These are phyloP conservation scores for Wilcoxina mikolae DNA, from an alignment of 495 filamentous ascomycete species.

Conservation along the genomic window DNA sequence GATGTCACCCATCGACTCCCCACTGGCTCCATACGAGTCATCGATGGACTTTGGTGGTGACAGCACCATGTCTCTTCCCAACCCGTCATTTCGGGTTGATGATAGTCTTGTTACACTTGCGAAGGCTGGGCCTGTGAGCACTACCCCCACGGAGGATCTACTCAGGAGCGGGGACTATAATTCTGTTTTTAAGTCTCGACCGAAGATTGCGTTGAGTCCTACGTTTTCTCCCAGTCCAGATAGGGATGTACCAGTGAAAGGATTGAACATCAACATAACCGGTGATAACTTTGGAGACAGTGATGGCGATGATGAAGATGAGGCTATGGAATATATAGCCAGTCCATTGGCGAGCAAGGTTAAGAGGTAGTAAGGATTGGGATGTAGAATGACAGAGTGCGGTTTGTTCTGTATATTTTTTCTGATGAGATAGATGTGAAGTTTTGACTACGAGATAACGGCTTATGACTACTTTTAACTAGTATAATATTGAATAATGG, in stretches of 20 bases:
- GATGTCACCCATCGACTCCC: too few species aligned
- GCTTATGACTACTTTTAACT: too few species aligned
- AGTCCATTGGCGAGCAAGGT: conserved; percentile 1
- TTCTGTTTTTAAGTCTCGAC: conserved; percentile 26
- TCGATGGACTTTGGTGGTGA: too few species aligned
- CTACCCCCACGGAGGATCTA: conserved; percentile 26
- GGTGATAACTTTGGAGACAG: conserved; percentile 1
- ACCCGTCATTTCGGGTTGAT: neutral
- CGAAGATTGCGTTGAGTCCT: conserved; percentile 28
- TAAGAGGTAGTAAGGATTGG: neutral
- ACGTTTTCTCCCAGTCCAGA: conserved; percentile 11
- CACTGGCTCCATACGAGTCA: too few species aligned
- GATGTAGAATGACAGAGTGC: too few species aligned
- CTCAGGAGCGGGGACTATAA: conserved; percentile 24
- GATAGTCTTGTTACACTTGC: too few species aligned
- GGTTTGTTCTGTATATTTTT: too few species aligned
- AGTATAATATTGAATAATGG: too few species aligned
- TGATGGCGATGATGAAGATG: conserved; percentile 3
- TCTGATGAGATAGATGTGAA: too few species aligned
- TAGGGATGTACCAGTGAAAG: neutral
- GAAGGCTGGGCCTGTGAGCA: too few species aligned
- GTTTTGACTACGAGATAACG: too few species aligned
- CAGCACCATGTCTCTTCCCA: neutral
- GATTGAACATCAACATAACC: neutral
- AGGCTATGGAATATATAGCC: neutral